These are phyloP conservation scores for Eucalyptus pauciflora DNA, from an alignment of 345 rosid genomes.

Conservation along the genomic window DNA sequence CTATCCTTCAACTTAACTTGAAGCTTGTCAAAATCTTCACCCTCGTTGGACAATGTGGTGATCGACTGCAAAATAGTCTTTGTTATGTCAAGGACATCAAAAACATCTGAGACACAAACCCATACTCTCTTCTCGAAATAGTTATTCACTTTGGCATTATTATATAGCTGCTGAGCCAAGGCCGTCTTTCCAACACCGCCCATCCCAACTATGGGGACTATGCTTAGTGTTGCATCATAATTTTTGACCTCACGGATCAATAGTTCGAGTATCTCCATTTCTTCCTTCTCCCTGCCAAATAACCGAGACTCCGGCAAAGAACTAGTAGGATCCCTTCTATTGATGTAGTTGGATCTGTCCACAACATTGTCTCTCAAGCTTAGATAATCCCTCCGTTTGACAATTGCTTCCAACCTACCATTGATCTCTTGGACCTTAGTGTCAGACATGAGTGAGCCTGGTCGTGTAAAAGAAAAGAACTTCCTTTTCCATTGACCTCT, in stretches of 20 bases:
- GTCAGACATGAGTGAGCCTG: no score
- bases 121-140: not conserved
- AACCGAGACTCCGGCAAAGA: not conserved
- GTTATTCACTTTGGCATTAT: not conserved
- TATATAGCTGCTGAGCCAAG: not conserved
- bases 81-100: not conserved
- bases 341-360: not conserved
- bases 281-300: not conserved
- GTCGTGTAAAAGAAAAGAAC: no score
- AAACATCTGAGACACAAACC: not conserved
- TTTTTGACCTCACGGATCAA: not conserved
- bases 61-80: not conserved
- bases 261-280: not conserved
- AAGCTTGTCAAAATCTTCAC: accelerated
- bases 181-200: not conserved
- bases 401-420: no score
- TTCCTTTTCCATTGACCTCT: no score
- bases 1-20: no score
- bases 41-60: accelerated
- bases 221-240: not conserved
- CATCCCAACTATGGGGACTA: not conserved
- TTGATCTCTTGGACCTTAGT: no score
- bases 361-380: not conserved
- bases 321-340: not conserved
- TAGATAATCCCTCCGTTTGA: no score